Evolutionary conservation across 257 asterid genomes (phyloP).

Genomic region (Phtheirospermum japonicum): DNA sequence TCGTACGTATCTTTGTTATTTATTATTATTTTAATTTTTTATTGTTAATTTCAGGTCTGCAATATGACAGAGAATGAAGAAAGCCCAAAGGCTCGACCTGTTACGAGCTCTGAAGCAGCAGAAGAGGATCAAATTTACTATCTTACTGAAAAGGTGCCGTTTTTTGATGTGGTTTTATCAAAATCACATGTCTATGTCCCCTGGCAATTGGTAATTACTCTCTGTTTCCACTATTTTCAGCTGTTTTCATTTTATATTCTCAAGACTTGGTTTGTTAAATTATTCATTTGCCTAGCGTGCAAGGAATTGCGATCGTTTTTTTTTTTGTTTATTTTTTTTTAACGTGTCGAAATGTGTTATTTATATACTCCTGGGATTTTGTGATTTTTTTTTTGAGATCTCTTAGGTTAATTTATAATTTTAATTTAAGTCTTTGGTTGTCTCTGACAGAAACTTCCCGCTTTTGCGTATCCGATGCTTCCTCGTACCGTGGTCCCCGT

Average conservation of each 20-base stretch:
- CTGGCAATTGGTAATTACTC: not conserved
- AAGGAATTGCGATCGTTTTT: no score
- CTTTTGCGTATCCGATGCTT: not conserved
- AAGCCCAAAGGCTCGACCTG: not conserved
- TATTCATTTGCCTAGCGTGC: no score
- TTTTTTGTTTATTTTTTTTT: no score
- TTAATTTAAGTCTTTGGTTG: not conserved
- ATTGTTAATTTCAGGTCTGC: not conserved
- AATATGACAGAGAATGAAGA: not conserved
- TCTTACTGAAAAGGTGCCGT: not conserved
- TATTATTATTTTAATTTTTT: not conserved
- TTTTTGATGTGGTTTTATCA: not conserved
- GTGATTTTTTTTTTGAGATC: no score
- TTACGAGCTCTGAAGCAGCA: not conserved
- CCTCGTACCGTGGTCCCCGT: slow-evolving; percentile 31
- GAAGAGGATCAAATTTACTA: not conserved
- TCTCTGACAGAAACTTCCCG: slow-evolving; percentile 8
- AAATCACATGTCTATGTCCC: not conserved
- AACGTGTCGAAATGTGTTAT: no score
- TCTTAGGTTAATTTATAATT: not conserved
- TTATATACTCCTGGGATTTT: no score
- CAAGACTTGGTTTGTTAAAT: no score
- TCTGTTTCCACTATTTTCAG: not conserved
- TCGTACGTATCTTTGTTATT: not conserved
- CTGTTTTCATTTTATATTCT: not conserved